phyloP scores from a whole-genome alignment of 1,139 yeast species.

The Yamadazyma dushanensis region DNA sequence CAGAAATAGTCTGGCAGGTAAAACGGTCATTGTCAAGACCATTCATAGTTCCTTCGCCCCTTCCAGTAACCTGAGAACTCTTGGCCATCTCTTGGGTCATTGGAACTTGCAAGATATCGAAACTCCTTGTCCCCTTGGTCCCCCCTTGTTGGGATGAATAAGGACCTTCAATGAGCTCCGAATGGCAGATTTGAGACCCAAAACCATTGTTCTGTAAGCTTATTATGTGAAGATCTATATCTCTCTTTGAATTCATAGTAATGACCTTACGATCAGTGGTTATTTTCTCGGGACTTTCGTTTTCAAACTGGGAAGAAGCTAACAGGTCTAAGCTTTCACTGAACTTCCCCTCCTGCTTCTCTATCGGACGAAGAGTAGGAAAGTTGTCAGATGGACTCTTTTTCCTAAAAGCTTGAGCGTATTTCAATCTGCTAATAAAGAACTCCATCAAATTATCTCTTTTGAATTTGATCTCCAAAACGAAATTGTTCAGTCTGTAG shows the following conservation, averaged over 20 bases:
- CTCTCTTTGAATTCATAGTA: conserved; percentile 1
- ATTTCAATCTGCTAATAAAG: conserved; percentile 11
- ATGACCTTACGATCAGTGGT: not conserved
- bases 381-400: conserved; percentile 4
- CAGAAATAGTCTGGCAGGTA: not conserved
- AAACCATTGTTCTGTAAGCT: not conserved
- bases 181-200: not conserved
- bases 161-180: not conserved
- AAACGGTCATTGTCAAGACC: not conserved
- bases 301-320: conserved; percentile 8
- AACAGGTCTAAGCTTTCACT: not conserved
- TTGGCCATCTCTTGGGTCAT: conserved; percentile 2
- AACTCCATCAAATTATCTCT: conserved; percentile 11
- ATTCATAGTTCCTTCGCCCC: not conserved
- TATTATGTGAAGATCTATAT: not conserved
- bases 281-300: conserved; percentile 7
- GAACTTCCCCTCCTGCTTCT: not conserved
- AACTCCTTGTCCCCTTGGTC: no score
- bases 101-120: conserved; percentile 3
- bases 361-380: not conserved
- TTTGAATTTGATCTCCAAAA: conserved; percentile 10
- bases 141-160: not conserved
- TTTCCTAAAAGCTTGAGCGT: conserved; percentile 7
- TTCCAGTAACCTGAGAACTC: not conserved
- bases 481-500: conserved; percentile 9